phyloP scores from a whole-genome alignment of 1,284 basidiomycete genomes.

The Trametes pubescens region DNA sequence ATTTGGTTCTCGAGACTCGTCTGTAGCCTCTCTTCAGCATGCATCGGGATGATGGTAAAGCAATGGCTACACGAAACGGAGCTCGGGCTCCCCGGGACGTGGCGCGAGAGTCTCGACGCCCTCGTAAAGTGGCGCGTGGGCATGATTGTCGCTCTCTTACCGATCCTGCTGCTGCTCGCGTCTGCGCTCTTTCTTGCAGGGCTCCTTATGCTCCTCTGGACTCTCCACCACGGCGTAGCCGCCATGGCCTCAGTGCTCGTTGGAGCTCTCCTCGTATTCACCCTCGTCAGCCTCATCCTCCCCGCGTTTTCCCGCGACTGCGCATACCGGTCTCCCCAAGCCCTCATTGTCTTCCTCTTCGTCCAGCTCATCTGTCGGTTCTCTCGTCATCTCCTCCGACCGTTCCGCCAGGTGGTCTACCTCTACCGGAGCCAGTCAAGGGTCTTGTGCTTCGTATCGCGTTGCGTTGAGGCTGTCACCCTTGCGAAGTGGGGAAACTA shows the following conservation, averaged over 20 bases:
- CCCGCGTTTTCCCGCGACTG: constrained; percentile 14
- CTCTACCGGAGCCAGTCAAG: neutral
- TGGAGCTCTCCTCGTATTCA: constrained; percentile 1
- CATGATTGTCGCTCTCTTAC: constrained; percentile 14
- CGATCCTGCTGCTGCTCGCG: constrained; percentile 16
- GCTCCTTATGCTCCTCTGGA: constrained; percentile 15
- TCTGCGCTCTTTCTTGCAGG: constrained; percentile 23
- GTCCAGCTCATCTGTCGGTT: neutral
- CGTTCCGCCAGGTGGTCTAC: neutral
- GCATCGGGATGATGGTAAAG: constrained; percentile 23
- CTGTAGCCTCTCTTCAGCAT: constrained; percentile 59
- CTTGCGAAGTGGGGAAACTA: neutral
- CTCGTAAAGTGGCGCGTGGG: constrained; percentile 14
- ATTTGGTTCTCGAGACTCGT: constrained; percentile 75
- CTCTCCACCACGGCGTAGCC: constrained; percentile 15
- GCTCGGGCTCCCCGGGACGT: neutral
- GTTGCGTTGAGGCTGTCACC: neutral
- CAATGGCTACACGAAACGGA: constrained; percentile 20
- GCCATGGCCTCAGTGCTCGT: constrained; percentile 10
- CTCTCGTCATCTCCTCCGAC: neutral
- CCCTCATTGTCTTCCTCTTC: constrained; percentile 2
- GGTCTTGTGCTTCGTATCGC: neutral
- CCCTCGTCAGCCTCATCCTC: constrained; percentile 2
- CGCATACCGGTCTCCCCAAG: constrained; percentile 20
- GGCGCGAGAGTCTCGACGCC: constrained; percentile 3